phyloP scores from a whole-genome alignment of 2,329 filamentous ascomycete species.

The Diplodia mutila region DNA sequence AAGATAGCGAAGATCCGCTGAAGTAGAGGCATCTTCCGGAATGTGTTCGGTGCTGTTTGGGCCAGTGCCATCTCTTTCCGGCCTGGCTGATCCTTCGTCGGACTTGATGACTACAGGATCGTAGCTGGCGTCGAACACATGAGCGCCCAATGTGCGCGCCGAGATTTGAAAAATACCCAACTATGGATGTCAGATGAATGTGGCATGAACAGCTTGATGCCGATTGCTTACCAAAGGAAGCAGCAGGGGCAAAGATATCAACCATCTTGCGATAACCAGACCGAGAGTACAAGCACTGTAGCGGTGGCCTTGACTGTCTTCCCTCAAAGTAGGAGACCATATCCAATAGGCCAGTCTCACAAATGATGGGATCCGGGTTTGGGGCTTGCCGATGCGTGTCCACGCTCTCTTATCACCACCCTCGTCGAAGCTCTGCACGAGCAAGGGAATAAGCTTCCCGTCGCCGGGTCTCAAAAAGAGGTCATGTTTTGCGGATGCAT shows the following conservation, averaged over 20 bases:
- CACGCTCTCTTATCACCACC: not conserved
- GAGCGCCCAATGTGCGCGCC: not conserved
- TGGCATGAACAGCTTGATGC: not conserved
- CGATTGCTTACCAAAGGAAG: not conserved
- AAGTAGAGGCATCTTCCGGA: no score
- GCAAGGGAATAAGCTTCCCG: not conserved
- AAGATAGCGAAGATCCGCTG: no score
- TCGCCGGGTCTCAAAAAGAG: not conserved
- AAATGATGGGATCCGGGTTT: not conserved
- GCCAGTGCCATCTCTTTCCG: no score
- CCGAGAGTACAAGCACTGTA: not conserved
- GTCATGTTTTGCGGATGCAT: no score
- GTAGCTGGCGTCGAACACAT: not conserved
- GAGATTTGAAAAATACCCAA: not conserved
- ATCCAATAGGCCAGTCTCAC: constrained; percentile 6
- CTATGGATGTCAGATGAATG: not conserved
- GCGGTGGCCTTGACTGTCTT: not conserved
- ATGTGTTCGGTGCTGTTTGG: not conserved
- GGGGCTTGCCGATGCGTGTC: not conserved
- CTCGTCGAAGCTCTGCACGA: not conserved
- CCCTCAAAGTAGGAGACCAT: not conserved
- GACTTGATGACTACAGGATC: not conserved
- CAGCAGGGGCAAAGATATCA: not conserved
- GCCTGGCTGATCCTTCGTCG: not conserved
- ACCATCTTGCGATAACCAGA: not conserved